Evolutionary conservation across 202 grass and related monocot genomes (phyloP).

Genomic region (Brachypodium distachyon): DNA sequence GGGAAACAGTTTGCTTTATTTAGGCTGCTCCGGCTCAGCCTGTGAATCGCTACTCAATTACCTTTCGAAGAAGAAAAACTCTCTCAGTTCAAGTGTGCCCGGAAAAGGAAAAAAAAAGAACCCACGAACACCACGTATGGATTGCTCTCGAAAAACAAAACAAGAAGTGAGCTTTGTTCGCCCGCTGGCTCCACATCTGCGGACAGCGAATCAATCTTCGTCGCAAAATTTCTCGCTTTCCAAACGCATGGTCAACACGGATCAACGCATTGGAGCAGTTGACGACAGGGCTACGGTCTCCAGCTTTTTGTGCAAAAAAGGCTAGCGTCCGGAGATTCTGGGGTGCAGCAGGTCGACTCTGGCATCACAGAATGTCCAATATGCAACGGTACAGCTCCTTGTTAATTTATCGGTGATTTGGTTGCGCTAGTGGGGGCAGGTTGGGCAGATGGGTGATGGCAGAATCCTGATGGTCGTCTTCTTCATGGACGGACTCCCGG

Average conservation of each 20-base stretch:
- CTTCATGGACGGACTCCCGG: constrained; percentile 1
- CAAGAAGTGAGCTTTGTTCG: too few relatives aligned
- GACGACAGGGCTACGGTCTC: neutral
- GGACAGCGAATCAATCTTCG: too few relatives aligned
- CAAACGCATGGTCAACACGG: too few relatives aligned
- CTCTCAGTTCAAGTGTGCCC: too few relatives aligned
- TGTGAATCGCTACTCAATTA: neutral
- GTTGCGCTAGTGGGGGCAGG: constrained; percentile 1
- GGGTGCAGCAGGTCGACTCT: neutral
- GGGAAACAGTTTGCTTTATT: constrained; percentile 17
- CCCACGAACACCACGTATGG: too few relatives aligned
- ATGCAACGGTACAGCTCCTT: neutral
- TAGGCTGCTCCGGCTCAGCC: constrained; percentile 7
- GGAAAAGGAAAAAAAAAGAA: too few relatives aligned
- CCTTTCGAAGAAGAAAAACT: neutral
- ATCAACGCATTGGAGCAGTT: constrained; percentile 41
- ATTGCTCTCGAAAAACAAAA: too few relatives aligned
- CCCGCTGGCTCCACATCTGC: too few relatives aligned
- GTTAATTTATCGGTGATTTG: neutral
- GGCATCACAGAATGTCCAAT: neutral
- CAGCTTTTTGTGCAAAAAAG: neutral
- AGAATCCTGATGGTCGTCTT: neutral
- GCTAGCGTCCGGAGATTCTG: neutral
- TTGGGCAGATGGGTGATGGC: neutral
- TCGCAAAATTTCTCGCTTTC: too few relatives aligned